Evolutionary conservation across 192 early-diverging fungal genomes (phyloP).

Genomic region (Coemansia sp.): DNA sequence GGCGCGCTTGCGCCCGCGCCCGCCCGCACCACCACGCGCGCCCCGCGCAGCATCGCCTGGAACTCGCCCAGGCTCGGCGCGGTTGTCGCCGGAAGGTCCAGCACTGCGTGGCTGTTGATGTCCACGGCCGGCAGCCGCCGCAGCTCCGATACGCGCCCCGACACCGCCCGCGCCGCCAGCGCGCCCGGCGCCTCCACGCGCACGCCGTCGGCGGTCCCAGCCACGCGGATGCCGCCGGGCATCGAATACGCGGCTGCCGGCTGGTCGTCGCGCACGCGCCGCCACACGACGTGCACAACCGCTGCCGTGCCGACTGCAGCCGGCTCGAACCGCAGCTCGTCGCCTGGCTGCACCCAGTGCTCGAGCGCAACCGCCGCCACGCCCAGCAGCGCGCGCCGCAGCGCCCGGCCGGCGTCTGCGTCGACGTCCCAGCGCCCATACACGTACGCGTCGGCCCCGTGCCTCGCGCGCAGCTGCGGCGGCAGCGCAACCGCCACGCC

Average conservation of each 20-base stretch:
- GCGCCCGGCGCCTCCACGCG: conserved; percentile 6
- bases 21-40: conserved; percentile 27
- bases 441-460: conserved; percentile 5
- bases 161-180: neutral
- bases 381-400: conserved; percentile 28
- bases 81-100: conserved; percentile 11
- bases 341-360: conserved; percentile 20
- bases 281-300: conserved; percentile 12
- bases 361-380: conserved; percentile 23
- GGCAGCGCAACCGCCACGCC: conserved; percentile 25
- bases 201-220: neutral
- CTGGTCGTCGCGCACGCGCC: conserved; percentile 3
- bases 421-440: conserved; percentile 18
- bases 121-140: conserved; percentile 4
- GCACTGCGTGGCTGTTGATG: conserved; percentile 17
- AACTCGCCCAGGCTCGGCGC: conserved; percentile 30
- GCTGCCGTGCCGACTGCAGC: neutral
- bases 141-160: neutral
- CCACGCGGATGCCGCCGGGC: neutral
- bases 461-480: neutral
- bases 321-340: conserved; percentile 23
- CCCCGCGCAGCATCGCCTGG: conserved; percentile 33
- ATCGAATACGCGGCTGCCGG: conserved; percentile 9
- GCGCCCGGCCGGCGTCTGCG: conserved; percentile 4
- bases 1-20: neutral